These are phyloP conservation scores for Gorgonomyces haynaldii DNA, from an alignment of 192 early-diverging fungal species.

Conservation along the genomic window DNA sequence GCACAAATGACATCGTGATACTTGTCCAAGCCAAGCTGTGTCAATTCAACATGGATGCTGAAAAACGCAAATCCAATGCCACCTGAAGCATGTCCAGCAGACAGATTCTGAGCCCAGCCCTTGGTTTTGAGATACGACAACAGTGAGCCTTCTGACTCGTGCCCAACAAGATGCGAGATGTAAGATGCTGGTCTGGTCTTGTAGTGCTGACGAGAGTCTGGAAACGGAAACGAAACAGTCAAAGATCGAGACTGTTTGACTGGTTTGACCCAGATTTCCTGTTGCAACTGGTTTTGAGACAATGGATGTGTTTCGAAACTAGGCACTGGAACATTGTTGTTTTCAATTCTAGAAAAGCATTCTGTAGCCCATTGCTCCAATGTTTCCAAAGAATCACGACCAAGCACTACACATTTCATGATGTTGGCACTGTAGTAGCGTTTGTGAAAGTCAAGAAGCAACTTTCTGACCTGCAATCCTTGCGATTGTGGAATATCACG, in stretches of 20 bases:
- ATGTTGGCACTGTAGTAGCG: slow-evolving; percentile 91
- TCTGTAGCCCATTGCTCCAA: slow-evolving; percentile 72
- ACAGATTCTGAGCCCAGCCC: slow-evolving; percentile 78
- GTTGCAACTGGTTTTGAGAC: slow-evolving; percentile 42
- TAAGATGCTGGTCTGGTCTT: slow-evolving; percentile 52
- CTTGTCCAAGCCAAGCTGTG: slow-evolving; percentile 61
- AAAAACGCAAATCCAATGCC: slow-evolving; percentile 70
- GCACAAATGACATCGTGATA: slow-evolving; percentile 55
- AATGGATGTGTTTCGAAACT: slow-evolving; percentile 63
- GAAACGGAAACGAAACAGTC: slow-evolving; percentile 76
- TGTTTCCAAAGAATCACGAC: slow-evolving; percentile 78
- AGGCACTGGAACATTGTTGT: slow-evolving; percentile 60
- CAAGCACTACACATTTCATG: slow-evolving; percentile 84
- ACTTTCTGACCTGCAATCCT: slow-evolving; percentile 71
- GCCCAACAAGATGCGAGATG: slow-evolving; percentile 79
- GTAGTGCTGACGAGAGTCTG: slow-evolving; percentile 53
- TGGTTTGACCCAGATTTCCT: slow-evolving; percentile 51
- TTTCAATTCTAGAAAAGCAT: slow-evolving; percentile 66
- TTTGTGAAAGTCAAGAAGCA: slow-evolving; percentile 77
- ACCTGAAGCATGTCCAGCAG: slow-evolving; percentile 50
- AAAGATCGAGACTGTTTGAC: slow-evolving; percentile 74
- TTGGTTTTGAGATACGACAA: slow-evolving; percentile 73
- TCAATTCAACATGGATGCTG: slow-evolving; percentile 72
- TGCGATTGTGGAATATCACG: slow-evolving; percentile 45
- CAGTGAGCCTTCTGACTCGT: slow-evolving; percentile 82